phyloP scores from a whole-genome alignment of 495 filamentous ascomycete species.

The Tuber indicum region DNA sequence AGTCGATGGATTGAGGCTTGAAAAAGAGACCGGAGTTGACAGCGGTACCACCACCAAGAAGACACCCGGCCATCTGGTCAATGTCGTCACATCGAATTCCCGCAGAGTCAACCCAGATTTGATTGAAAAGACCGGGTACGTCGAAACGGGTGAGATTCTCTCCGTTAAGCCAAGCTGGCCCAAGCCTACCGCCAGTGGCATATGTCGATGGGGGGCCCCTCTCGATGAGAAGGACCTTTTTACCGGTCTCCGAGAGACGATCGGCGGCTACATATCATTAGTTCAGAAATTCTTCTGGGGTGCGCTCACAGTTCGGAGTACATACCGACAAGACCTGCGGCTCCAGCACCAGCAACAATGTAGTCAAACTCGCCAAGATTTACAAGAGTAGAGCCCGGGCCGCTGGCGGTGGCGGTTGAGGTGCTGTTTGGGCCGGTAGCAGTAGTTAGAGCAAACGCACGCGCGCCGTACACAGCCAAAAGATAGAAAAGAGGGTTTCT shows the following conservation, averaged over 20 bases:
- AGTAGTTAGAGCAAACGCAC: not conserved
- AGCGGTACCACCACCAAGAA: slow-evolving; percentile 71
- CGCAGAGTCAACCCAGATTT: slow-evolving; percentile 58
- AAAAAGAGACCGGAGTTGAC: slow-evolving; percentile 61
- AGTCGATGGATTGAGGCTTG: slow-evolving; percentile 54
- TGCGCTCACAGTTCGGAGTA: not conserved
- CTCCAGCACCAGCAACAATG: slow-evolving; percentile 60
- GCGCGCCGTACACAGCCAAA: slow-evolving; percentile 16
- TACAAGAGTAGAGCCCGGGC: slow-evolving; percentile 48
- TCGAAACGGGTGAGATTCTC: slow-evolving; percentile 68
- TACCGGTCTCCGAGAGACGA: slow-evolving; percentile 56
- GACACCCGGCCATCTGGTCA: slow-evolving; percentile 67
- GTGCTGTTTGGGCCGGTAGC: slow-evolving; percentile 1
- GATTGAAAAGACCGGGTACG: slow-evolving; percentile 69
- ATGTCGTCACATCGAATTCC: slow-evolving; percentile 64
- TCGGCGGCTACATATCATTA: slow-evolving; percentile 48
- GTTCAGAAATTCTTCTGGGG: not conserved
- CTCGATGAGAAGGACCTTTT: slow-evolving; percentile 61
- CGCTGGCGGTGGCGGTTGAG: slow-evolving; percentile 38
- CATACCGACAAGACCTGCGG: slow-evolving; percentile 54
- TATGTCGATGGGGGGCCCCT: slow-evolving; percentile 57
- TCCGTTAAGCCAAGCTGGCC: slow-evolving; percentile 58
- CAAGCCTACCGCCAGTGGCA: slow-evolving; percentile 51
- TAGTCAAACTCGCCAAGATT: slow-evolving; percentile 57
- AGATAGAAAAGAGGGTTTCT: slow-evolving; percentile 23